Evolutionary conservation across 78 protist species (phyloP), one percentile per base, ranked within the genome.

Genomic region (Dictyostelium purpureum): DNA sequence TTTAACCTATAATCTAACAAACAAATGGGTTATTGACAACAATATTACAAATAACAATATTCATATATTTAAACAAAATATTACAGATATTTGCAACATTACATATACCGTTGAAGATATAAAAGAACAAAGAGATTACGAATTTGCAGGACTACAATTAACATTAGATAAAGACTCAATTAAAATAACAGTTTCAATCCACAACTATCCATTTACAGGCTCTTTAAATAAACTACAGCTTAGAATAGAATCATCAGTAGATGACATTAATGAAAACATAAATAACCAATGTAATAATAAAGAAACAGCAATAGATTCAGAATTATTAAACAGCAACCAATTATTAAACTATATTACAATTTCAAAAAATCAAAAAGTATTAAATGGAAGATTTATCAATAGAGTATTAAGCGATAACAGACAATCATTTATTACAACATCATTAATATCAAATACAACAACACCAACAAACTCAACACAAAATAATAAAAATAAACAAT

Each of bases 321-420:
- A 63, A 33, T 21, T 33, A 63, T 28, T 63, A 42, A 24, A 63
- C 18, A 63, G 33, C 11, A 19, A 63, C 33, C 37, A 63, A 63
- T 18, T 70, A 45, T 63, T 63, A 63, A 63, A 63, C 18, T 63
- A 63, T 63, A 63, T 63, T 28, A 63, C 71, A 63, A 63, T 63
- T 33, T 16, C 38, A 63, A 63, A 63, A 33, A 35, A 63, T 63
- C 38, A 63, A 63, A 63, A 63, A 63, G 35, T 63, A 16, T 63
- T 63, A 63, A 33, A 63, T 63, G 71, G 71, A 16, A 63, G 71
- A 63, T 63, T 63, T 16, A 63, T 63, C 33, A 63, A 63, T 63
- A 63, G 71, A 63, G 71, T 63, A 1, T 6, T 63, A 4, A 31
- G 40, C 33, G 71, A 63, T 63, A 31, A 18, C 0, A 28, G 38